Evolutionary conservation across 176 grass and related monocot genomes (phyloP).

Genomic region (Eleusine coracana): DNA sequence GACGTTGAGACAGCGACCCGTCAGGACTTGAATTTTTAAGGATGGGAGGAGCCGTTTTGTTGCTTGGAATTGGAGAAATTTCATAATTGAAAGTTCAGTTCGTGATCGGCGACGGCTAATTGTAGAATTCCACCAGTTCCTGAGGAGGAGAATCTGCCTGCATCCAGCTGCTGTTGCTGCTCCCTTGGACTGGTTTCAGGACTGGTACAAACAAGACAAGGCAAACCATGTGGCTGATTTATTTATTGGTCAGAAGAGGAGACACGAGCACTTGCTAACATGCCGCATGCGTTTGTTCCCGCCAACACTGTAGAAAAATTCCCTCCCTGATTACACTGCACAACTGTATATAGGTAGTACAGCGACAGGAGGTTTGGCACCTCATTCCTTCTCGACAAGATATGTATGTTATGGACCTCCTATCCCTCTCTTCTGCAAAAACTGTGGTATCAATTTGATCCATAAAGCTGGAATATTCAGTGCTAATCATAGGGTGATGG

Average conservation of each 20-base stretch:
- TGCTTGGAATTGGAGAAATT: neutral
- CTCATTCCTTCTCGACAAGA: neutral
- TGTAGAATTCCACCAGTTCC: neutral
- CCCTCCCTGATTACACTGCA: neutral
- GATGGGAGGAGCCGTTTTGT: neutral
- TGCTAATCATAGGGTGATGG: neutral
- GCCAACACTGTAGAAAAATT: neutral
- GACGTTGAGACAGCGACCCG: neutral
- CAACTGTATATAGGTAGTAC: no score
- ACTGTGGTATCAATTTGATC: no score
- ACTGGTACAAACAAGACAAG: neutral
- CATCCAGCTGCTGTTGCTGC: neutral
- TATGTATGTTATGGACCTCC: neutral
- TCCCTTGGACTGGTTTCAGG: neutral
- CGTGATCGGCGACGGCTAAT: neutral
- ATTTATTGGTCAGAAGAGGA: neutral
- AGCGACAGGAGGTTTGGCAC: neutral
- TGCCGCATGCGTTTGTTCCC: neutral
- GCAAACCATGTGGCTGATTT: conserved; percentile 36
- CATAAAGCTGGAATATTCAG: conserved; percentile 8
- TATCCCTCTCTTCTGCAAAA: neutral
- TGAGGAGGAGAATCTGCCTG: conserved; percentile 3
- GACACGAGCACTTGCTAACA: conserved; percentile 2
- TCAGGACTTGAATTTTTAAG: neutral
- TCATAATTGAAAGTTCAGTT: neutral